These are phyloP conservation scores for Cenchrus purpureus DNA, from an alignment of 176 grass and related monocot species.

Conservation along the genomic window DNA sequence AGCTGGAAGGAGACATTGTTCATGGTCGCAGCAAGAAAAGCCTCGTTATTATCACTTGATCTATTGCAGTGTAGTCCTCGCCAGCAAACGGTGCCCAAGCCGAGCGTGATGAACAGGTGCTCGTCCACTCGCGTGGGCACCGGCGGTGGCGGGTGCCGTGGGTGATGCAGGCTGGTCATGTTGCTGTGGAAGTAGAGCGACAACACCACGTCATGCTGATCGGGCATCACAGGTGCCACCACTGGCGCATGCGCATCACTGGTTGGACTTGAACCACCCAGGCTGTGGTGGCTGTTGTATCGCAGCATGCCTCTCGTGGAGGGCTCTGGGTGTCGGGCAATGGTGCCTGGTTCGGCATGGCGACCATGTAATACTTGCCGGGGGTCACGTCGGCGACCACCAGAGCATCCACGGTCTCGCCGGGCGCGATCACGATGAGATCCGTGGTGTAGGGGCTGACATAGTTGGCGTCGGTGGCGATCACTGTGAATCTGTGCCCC, in stretches of 20 bases:
- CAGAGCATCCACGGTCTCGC: conserved; percentile 11
- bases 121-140: not conserved
- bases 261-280: too few species aligned
- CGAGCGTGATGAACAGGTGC: not conserved
- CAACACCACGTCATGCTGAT: not conserved
- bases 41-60: not conserved
- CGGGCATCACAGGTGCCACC: not conserved
- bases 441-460: conserved; percentile 8
- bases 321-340: not conserved
- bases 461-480: not conserved
- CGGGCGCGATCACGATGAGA: conserved; percentile 2
- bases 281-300: not conserved
- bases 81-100: not conserved
- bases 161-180: not conserved
- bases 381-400: not conserved
- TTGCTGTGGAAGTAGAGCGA: not conserved
- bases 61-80: not conserved
- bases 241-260: too few species aligned
- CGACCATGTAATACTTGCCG: not conserved
- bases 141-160: not conserved
- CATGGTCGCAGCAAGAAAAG: not conserved
- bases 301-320: not conserved
- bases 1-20: conserved; percentile 28
- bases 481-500: not conserved
- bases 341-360: not conserved